phyloP scores from a whole-genome alignment of 441 rosid genomes.

The Populus hybrid region DNA sequence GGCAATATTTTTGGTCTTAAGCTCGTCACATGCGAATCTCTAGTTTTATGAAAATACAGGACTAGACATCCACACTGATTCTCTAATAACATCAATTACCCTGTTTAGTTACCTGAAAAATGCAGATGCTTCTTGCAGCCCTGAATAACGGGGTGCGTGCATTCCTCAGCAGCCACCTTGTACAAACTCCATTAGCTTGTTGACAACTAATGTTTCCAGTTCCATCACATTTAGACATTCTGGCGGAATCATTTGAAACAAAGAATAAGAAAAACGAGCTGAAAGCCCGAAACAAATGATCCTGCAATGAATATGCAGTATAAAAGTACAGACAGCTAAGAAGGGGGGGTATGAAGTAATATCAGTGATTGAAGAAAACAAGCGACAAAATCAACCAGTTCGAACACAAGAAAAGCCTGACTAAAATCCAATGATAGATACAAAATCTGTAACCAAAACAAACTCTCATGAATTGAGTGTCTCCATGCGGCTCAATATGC shows the following conservation, averaged over 20 bases:
- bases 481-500: background rate
- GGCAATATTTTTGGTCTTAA: no score
- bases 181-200: no score
- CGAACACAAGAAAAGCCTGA: background rate
- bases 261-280: background rate
- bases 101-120: no score
- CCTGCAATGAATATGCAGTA: background rate
- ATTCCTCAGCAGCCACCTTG: no score
- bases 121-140: no score
- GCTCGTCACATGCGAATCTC: no score
- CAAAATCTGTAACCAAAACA: constrained; percentile 25
- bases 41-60: no score
- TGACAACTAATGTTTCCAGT: no score
- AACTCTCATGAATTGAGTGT: background rate
- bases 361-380: background rate
- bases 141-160: no score
- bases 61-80: no score
- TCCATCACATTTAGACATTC: no score
- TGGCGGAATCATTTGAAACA: background rate
- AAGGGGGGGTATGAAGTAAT: background rate
- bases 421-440: constrained; percentile 7
- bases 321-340: background rate
- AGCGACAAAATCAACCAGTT: background rate
- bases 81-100: no score
- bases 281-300: background rate